phyloP scores from a whole-genome alignment of 805 yeast species.

The Torulaspora maleeae region DNA sequence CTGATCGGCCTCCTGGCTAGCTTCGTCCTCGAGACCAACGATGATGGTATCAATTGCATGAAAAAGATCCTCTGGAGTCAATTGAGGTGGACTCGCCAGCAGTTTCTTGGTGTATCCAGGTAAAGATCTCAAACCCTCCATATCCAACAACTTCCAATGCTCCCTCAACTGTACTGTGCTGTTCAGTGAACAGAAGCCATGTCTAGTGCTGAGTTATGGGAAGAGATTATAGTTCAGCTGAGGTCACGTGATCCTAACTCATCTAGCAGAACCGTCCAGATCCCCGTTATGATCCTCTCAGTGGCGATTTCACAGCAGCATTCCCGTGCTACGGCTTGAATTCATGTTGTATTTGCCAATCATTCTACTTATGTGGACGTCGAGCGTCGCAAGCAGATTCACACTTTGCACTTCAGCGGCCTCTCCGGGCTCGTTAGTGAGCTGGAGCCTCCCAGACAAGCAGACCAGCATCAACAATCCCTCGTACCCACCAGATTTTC shows the following conservation, averaged over 20 bases:
- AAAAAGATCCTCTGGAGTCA: constrained; percentile 61
- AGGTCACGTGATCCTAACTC: too few species aligned
- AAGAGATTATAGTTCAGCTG: not conserved
- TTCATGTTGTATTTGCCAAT: too few species aligned
- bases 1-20: constrained; percentile 4
- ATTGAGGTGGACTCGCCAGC: constrained; percentile 52
- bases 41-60: constrained; percentile 59
- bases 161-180: too few species aligned
- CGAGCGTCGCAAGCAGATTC: too few species aligned
- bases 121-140: constrained; percentile 3
- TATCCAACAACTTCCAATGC: not conserved
- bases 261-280: too few species aligned
- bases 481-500: not conserved
- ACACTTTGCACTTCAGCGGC: too few species aligned
- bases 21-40: constrained; percentile 50
- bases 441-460: not conserved
- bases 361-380: too few species aligned
- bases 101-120: constrained; percentile 54
- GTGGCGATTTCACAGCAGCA: too few species aligned
- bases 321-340: too few species aligned
- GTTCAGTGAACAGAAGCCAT: not conserved
- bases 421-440: not conserved
- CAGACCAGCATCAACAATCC: not conserved
- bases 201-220: too few species aligned
- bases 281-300: too few species aligned